Evolutionary conservation across 1,139 yeast genomes (phyloP), one percentile per base, ranked within the genome.

Genomic region (Yarrowia galli): DNA sequence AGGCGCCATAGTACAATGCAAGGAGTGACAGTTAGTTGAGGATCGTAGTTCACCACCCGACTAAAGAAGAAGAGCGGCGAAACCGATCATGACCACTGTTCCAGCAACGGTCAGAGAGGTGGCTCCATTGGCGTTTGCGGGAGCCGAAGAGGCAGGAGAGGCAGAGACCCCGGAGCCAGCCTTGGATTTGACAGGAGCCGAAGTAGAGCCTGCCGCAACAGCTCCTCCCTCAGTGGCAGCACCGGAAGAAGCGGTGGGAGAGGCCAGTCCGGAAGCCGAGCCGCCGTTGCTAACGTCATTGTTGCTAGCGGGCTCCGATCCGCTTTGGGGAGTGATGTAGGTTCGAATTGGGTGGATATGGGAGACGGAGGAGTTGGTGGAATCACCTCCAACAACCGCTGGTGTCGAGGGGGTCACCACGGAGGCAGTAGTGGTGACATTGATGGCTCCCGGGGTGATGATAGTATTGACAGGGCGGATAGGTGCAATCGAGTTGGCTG

Each of bases 321-420:
- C 49, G 35, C 61, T n/a, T 48, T 23, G 61, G 23, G 46, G 61
- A 12, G 61, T 54, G 61, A 54, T 54, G 12, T 40, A 38, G 12
- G 61, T 54, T 23, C 23, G 32, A 22, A 40, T 66, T 16, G 48
- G 65, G 38, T 67, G 43, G 51, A 45, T 43, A n/a, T 67, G 54
- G 16, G 53, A 51, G 22, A 53, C 48, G 45, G 64, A 18, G 22
- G 61, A 36, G 65, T 60, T 23, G n/a, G 65, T 3, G 6, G 45
- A 36, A 25, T 15, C 40, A 15, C 25, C 28, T 20, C 23, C 23
- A 3, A 18, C 42, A 2, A 18, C 42, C 3, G 13, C 10, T 28
- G 32, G 10, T 28, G 32, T 18, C 12, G 60, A 20, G 7, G 60
- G 10, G 35, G 28, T 22, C 9, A 53, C 60, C 8, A 15, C 45